Percentiles rank a stretch among this genome's conserved stretches.
Evolutionary conservation across 257 asterid species (phyloP).

Genomic region (Lycium barbarum): DNA sequence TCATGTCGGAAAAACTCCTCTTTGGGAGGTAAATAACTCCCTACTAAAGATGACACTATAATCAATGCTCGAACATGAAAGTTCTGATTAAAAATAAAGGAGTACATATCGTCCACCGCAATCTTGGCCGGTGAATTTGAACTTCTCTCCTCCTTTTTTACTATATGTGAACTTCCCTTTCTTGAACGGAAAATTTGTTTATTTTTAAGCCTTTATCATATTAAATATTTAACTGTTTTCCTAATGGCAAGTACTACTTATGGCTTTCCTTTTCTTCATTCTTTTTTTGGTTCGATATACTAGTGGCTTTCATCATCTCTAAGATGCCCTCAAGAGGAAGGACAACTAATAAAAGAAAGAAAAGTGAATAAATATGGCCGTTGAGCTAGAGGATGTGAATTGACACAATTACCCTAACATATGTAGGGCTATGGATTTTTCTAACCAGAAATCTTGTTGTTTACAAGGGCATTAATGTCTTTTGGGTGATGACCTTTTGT

Average conservation of each 20-base stretch:
- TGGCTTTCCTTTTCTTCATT: not conserved
- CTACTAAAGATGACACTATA: not conserved
- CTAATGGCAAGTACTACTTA: not conserved
- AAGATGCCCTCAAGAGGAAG: slow-evolving; percentile 27
- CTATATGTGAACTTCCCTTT: not conserved
- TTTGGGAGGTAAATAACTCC: not conserved
- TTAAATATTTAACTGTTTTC: not conserved
- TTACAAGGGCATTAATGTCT: slow-evolving; percentile 9
- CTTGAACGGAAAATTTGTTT: not conserved
- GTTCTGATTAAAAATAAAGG: fast-evolving
- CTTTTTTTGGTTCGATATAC: not conserved
- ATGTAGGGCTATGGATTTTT: not conserved
- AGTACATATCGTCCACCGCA: not conserved
- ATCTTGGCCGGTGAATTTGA: not conserved
- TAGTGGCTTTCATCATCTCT: slow-evolving; percentile 11
- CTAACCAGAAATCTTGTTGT: not conserved
- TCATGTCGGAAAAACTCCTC: not conserved
- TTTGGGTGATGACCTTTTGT: not conserved
- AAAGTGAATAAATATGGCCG: not conserved
- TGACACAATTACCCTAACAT: slow-evolving; percentile 23
- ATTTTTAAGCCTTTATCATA: not conserved
- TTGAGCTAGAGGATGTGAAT: not conserved
- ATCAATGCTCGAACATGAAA: fast-evolving
- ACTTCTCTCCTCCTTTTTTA: not conserved
- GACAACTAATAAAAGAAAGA: not conserved